Evolutionary conservation across 1,284 basidiomycete species (phyloP), one percentile per base, ranked within the genome.

Genomic region (Apiotrichum laibachii): DNA sequence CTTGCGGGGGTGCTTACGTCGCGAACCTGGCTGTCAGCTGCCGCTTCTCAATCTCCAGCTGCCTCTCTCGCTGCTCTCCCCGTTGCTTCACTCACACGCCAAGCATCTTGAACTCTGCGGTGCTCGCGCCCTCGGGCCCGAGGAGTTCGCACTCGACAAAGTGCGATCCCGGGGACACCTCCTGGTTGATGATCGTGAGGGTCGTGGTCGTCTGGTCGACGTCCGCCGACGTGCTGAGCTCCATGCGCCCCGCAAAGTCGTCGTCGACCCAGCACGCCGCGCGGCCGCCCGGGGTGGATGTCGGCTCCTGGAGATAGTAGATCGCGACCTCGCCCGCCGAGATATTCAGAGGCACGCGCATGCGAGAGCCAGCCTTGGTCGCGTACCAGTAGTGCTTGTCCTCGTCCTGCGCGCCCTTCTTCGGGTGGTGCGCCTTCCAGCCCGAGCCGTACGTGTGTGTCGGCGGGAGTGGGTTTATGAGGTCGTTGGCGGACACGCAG

Each of bases 401-500:
- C 57, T 81, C 80, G 19, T 21, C 49, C 16, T 46, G 54, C 16
- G 64, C 54, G 53, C 72, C 71, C 45, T 77, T 79, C 46, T 82
- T 79, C 1, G 91, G 90, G 72, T 91, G 89, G 71, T 84, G 83
- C 1, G 85, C 84, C 57, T 83, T 81, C 92, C 93, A 97, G 5
- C 93, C 93, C 0, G 88, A 88, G 34, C 92, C 93, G 62, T 87
- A 88, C 79, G 97, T 96, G 65, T 94, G 80, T 39, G 88, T 89
- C 0, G 87, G 85, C 11, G 93, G 92, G 0, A 97, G 82, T 1
- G 93, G 93, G 79, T 96, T 96, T 75, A 96, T 89, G 48, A 97
- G 82, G 76, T 96, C 92, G 77, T 95, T 95, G 35, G 93, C 93
- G 19, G 86, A 88, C 1, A 90, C 91, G 77, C 93, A 97, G 79